A percentile compares a stretch with the other conserved stretches of the same genome.
phyloP scores from a whole-genome alignment of 257 asterid genomes.

The Solanum raphanifolium region DNA sequence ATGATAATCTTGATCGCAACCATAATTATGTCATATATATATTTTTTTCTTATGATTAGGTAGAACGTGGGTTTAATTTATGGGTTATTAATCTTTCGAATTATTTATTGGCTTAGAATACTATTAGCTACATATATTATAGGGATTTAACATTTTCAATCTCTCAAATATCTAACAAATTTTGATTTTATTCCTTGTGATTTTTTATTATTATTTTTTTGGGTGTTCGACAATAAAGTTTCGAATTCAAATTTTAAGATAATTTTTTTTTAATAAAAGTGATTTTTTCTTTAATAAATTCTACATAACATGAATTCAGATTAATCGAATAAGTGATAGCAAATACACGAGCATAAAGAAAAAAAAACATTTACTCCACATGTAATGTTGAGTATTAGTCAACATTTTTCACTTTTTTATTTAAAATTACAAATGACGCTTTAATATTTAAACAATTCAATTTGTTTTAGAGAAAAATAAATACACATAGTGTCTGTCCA shows the following conservation, averaged over 20 bases:
- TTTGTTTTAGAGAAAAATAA: neutral
- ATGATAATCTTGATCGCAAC: neutral
- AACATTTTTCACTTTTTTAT: neutral
- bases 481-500: neutral
- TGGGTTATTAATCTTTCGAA: neutral
- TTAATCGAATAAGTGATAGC: neutral
- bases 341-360: neutral
- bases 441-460: neutral
- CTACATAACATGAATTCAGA: fast-evolving
- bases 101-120: neutral
- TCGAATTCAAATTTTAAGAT: no score
- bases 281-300: neutral
- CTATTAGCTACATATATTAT: neutral
- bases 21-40: neutral
- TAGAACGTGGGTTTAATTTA: neutral
- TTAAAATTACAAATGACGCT: neutral
- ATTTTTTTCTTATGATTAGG: neutral
- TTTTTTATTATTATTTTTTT: no score
- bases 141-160: neutral
- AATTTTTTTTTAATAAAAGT: no score
- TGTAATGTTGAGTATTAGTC: neutral
- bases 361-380: neutral
- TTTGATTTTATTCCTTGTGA: neutral
- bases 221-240: no score
- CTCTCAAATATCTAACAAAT: neutral